Percentiles rank a stretch among this genome's conserved stretches.
These are phyloP conservation scores for Coemansia asiatica DNA, from an alignment of 192 early-diverging fungal genomes.

Conservation along the genomic window DNA sequence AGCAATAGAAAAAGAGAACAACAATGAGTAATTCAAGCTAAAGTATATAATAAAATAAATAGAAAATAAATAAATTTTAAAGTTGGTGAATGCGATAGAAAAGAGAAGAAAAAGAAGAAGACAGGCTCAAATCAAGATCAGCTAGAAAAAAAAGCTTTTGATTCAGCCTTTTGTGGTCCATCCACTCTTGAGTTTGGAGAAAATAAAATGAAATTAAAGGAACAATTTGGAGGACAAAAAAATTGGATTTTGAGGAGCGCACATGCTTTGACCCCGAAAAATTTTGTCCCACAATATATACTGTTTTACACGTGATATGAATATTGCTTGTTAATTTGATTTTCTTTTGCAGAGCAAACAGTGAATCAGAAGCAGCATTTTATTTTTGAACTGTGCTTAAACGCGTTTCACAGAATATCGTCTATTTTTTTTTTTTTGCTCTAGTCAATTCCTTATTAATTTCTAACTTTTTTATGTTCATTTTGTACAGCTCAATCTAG, in stretches of 20 bases:
- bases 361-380: no score
- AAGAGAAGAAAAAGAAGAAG: neutral
- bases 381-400: no score
- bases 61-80: neutral
- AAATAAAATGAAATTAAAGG: neutral
- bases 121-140: neutral
- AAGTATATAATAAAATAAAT: no score
- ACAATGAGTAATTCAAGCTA: no score
- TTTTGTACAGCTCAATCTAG: neutral
- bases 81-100: neutral
- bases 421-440: neutral
- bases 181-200: no score
- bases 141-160: neutral
- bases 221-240: neutral
- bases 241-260: neutral
- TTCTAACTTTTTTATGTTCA: neutral
- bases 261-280: conserved; percentile 2
- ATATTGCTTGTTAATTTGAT: neutral
- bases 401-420: no score
- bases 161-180: neutral
- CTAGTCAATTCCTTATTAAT: neutral
- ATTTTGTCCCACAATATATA: neutral
- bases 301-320: neutral
- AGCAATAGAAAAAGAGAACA: no score
- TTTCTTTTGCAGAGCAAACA: no score